Evolutionary conservation across 2,329 filamentous ascomycete genomes (phyloP), one percentile per base, ranked within the genome.

Genomic region (Fusarium coicis): DNA sequence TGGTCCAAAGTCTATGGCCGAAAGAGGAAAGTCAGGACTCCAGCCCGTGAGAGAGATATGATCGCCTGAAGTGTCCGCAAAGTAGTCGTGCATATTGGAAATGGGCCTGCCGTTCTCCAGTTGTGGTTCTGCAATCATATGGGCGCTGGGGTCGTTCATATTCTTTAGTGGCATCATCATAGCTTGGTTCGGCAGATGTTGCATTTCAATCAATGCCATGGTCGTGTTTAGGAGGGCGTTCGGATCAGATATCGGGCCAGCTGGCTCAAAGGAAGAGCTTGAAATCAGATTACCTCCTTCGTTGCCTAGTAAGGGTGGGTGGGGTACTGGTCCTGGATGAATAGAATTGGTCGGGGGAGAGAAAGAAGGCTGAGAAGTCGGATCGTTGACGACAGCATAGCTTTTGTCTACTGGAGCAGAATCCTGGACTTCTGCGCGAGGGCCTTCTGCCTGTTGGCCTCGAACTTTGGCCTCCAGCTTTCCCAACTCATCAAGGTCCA

Each of bases 401-500:
- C 18, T 49, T 2, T 12, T 34, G 7, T 19, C 21, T 16, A 30
- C 15, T 4, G 32, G 28, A 4, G 16, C 59, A 6, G 18, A 21
- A 4, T 46, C 59, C 2, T 28, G 43, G 11, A 1, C n/a, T 26
- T 19, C 59, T 23, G 28, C 0, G 2, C 19, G 28, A 18, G 7
- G 1, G 0, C 6, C 19, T 16, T 49, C 53, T 59, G 18, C 4
- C 4, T 39, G n/a, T 3, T 40, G 34, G 11, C 42, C 53, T 15
- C n/a, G 37, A 11, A 44, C 19, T 30, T 44, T 50, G 2, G 14
- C 12, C 39, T 68, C 58, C 18, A 70, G 16, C 7, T 26, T 39
- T 2, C 16, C 47, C 21, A 70, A 4, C 18, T 37, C 37, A 10
- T 55, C 47, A 11, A 68, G 43, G 19, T 68, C 11, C 28, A 59